Evolutionary conservation across 495 filamentous ascomycete genomes (phyloP).

Genomic region (Penicillium taxi): DNA sequence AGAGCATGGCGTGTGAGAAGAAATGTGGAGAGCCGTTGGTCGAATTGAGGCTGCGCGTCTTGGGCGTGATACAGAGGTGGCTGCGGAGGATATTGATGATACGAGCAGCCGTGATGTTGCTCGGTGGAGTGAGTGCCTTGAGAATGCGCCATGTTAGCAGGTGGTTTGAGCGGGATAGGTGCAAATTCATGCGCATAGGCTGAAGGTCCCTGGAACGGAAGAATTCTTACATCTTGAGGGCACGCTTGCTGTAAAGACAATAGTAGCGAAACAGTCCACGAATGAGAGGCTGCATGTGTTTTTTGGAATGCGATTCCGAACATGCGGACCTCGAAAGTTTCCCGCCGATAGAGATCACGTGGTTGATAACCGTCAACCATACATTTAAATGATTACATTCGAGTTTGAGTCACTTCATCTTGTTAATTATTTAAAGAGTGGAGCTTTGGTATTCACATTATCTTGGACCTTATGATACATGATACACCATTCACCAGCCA

Average conservation of each 20-base stretch:
- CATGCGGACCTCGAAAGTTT: conserved; percentile 5
- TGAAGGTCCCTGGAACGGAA: too few species aligned
- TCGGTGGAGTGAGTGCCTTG: conserved; percentile 43
- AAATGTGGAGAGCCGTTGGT: not conserved
- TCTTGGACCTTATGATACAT: too few species aligned
- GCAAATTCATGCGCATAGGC: too few species aligned
- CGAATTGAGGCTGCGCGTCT: conserved; percentile 1
- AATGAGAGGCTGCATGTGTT: too few species aligned
- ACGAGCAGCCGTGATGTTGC: conserved; percentile 47
- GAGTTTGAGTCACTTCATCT: too few species aligned
- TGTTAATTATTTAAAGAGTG: not conserved
- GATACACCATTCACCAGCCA: too few species aligned
- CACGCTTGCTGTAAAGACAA: not conserved
- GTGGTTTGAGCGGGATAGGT: too few species aligned
- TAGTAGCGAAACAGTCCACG: too few species aligned
- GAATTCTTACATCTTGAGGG: not conserved
- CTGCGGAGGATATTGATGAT: not conserved
- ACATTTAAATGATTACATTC: too few species aligned
- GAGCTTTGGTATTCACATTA: too few species aligned
- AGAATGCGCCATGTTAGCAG: conserved; percentile 7
- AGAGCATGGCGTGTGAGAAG: conserved; percentile 4
- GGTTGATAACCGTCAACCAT: not conserved
- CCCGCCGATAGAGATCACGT: conserved; percentile 12
- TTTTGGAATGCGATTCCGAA: not conserved
- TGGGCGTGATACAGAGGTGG: conserved; percentile 1